Evolutionary conservation across 2,329 filamentous ascomycete genomes (phyloP), one percentile per base, ranked within the genome.

Genomic region (Peltaster fructicola): DNA sequence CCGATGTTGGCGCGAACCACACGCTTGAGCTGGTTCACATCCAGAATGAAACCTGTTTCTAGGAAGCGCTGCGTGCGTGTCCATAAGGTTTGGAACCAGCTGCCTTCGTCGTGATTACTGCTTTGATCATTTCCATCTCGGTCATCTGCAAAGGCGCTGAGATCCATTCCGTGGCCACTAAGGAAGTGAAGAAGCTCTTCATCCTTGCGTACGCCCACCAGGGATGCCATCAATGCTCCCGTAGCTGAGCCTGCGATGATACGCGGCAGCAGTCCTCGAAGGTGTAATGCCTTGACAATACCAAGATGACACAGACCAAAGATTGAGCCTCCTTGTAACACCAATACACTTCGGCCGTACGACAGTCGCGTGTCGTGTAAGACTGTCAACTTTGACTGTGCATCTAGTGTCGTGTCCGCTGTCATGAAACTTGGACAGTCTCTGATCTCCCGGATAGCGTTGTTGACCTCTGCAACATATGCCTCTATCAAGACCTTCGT

Each of bases 201-300:
- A 39, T 88, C 76, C 0, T 77, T 82, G 47, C 88, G 82, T 10
- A 88, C 76, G 4, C 79, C 77, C 2, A 95, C 79, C 14, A 93
- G 57, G 8, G 82, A 81, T 2, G 82, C 84, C 35, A 92, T 85
- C 40, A 93, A 56, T 6, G 84, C 85, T 8, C 85, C 85, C 0
- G 81, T 91, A 4, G 77, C 84, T 1, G 81, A 91, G 6, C 85
- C 85, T 0, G 81, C 81, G 38, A 95, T 84, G 39, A 93, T 91
- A 20, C 81, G 68, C 4, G 88, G 85, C 22, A 93, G 59, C 9
- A 93, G 54, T 1, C 79, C 79, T 14, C 77, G 68, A 17, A 82
- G 54, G 50, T 84, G 79, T 19, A 93, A 56, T 2, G 82, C 82
- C 45, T 85, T 91, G 18, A 91, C 78, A 5, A 93, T 81, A 5